A percentile compares a stretch with the other conserved stretches of the same genome.
These are phyloP conservation scores for Rhamnella rubrinervis DNA, from an alignment of 331 rosid species.

Conservation along the genomic window DNA sequence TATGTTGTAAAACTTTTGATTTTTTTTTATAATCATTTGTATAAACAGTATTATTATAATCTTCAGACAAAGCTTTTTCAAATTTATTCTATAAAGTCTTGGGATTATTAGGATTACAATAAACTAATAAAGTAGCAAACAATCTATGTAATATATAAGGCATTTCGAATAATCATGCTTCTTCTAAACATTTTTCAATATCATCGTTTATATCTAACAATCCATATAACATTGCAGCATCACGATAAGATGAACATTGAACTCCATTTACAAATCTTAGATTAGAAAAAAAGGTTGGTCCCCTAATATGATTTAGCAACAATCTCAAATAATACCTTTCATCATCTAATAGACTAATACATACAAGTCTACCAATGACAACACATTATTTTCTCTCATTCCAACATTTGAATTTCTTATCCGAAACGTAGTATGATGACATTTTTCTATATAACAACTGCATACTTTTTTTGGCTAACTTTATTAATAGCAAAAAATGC, in stretches of 20 bases:
- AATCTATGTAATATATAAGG: background rate
- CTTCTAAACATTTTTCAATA: background rate
- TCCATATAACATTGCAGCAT: background rate
- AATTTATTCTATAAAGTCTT: too few species aligned
- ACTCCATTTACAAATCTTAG: background rate
- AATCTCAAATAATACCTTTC: background rate
- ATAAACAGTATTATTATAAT: too few species aligned
- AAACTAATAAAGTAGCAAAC: conserved; percentile 2
- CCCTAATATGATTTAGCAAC: background rate
- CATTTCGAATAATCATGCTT: background rate
- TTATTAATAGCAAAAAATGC: too few species aligned
- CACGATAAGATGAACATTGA: background rate
- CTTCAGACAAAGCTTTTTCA: too few species aligned
- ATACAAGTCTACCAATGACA: background rate
- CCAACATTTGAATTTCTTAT: background rate
- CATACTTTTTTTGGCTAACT: background rate
- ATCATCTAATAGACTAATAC: background rate
- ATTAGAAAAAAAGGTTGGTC: background rate
- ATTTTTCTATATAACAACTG: background rate
- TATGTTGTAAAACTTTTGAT: too few species aligned
- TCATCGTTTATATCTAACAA: conserved; percentile 3
- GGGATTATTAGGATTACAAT: background rate
- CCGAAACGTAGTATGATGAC: background rate
- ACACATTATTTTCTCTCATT: background rate
- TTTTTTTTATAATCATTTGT: too few species aligned